Conservation (phyloP, 257 asterid species). For the Gentiana straminea region DNA sequence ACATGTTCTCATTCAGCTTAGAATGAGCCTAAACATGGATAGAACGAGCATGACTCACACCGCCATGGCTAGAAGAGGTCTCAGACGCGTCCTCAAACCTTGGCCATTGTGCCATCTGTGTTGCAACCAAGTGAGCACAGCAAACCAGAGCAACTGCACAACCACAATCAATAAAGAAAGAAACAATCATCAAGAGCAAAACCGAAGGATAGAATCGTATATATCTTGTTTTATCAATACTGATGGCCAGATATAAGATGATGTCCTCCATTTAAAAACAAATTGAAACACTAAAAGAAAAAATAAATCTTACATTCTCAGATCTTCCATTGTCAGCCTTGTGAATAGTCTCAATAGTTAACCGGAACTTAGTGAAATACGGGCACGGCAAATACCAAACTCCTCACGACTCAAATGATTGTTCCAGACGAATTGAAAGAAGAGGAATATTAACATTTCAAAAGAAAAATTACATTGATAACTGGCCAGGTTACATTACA, state of each 20-base stretch:
- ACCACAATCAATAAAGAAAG: no score
- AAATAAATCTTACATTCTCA: slow-evolving; percentile 52
- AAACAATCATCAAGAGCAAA: no score
- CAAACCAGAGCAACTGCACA: no score
- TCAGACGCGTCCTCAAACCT: no score
- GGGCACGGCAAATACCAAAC: slow-evolving; percentile 48
- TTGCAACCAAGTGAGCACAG: no score
- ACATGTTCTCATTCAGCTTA: no score
- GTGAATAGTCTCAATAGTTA: slow-evolving; percentile 73
- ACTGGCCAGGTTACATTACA: slow-evolving; percentile 26
- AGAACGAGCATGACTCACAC: no score
- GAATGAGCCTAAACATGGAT: no score
- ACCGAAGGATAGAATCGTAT: no score
- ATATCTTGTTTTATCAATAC: no score
- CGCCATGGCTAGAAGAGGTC: no score
- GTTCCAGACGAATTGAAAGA: background rate
- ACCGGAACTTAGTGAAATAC: slow-evolving; percentile 57
- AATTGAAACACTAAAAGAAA: background rate
- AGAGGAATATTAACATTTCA: slow-evolving; percentile 42
- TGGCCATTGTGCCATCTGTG: no score
- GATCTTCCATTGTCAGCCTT: slow-evolving; percentile 59
- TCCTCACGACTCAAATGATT: background rate
- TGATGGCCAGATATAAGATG: background rate
- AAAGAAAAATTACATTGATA: slow-evolving; percentile 31
- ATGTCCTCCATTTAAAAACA: background rate